A percentile compares a stretch with the other conserved stretches of the same genome.
Evolutionary conservation across 1,284 basidiomycete genomes (phyloP).

Genomic region (Thelephora terrestris): DNA sequence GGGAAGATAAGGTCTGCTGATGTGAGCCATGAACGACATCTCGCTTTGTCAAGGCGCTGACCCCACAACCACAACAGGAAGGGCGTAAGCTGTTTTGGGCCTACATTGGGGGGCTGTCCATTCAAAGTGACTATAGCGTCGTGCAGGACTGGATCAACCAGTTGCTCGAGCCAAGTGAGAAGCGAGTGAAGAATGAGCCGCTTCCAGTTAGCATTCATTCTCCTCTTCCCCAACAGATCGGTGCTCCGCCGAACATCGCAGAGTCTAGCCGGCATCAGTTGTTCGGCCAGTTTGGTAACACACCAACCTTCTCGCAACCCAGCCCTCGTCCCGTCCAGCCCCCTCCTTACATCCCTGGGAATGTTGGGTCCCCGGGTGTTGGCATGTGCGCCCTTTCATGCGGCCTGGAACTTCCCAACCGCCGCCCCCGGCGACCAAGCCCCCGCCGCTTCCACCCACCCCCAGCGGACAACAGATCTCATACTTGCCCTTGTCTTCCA

Average conservation of each 20-base stretch:
- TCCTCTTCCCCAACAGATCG: not conserved
- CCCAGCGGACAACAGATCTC: conserved; percentile 47
- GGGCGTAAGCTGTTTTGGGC: conserved; percentile 47
- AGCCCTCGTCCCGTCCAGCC: conserved; percentile 7
- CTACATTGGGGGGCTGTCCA: conserved; percentile 56
- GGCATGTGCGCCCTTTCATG: too few relatives aligned
- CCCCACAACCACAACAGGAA: conserved; percentile 32
- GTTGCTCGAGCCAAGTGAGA: conserved; percentile 36
- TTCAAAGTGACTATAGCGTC: conserved; percentile 38
- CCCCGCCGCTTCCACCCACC: conserved; percentile 31
- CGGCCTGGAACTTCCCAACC: too few relatives aligned
- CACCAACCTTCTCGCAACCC: conserved; percentile 2
- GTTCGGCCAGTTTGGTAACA: not conserved
- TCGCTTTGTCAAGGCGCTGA: conserved; percentile 6
- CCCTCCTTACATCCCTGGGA: conserved; percentile 16
- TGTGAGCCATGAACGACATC: conserved; percentile 26
- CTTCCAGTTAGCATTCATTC: not conserved
- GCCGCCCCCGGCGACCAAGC: conserved; percentile 23
- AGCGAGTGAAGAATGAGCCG: conserved; percentile 19
- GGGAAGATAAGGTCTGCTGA: conserved; percentile 32
- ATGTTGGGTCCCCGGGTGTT: conserved; percentile 20
- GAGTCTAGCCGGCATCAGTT: too few relatives aligned
- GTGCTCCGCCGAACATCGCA: not conserved
- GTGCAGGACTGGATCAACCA: conserved; percentile 50
- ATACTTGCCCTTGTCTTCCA: conserved; percentile 57